Percentiles rank a stretch among this genome's conserved stretches.
Evolutionary conservation across 495 filamentous ascomycete species (phyloP).

Genomic region (Aspergillus sclerotiicarbonarius): DNA sequence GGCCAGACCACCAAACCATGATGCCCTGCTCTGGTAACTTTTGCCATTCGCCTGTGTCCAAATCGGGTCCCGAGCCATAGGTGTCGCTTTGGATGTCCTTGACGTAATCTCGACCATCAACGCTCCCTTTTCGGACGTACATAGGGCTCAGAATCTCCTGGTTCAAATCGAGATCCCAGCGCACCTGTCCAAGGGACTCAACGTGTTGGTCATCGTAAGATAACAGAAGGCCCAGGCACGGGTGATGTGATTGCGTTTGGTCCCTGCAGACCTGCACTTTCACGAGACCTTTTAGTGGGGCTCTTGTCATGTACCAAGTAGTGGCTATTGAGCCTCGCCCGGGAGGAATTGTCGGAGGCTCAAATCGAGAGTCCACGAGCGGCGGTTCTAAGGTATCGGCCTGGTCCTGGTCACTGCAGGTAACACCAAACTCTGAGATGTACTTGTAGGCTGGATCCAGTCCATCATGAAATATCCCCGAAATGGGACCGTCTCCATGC

Average conservation of each 20-base stretch:
- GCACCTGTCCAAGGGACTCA: constrained; percentile 16
- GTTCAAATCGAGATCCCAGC: constrained; percentile 10
- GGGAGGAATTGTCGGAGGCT: constrained; percentile 3
- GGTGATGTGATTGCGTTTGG: constrained; percentile 5
- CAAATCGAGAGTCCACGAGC: not conserved
- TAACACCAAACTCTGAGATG: constrained; percentile 12
- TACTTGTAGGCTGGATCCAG: constrained; percentile 1
- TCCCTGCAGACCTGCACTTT: constrained; percentile 15
- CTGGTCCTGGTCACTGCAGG: constrained; percentile 5
- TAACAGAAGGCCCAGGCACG: constrained; percentile 12
- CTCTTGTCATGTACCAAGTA: constrained; percentile 15
- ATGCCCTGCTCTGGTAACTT: constrained; percentile 7
- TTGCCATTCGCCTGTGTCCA: not conserved
- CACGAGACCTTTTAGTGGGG: constrained; percentile 9
- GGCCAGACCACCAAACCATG: constrained; percentile 14
- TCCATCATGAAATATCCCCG: constrained; percentile 15
- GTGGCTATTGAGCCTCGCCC: not conserved
- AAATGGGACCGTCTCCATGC: constrained; percentile 9
- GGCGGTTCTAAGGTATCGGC: not conserved
- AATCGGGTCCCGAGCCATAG: not conserved
- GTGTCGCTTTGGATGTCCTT: constrained; percentile 10
- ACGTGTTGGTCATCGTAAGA: constrained; percentile 14
- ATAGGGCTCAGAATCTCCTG: constrained; percentile 7
- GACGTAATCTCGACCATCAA: constrained; percentile 10
- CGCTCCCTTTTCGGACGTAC: not conserved